Percentiles rank a stretch among this genome's conserved stretches.
These are phyloP conservation scores for Porcisia hertigi DNA, from an alignment of 208 protist species.

Conservation along the genomic window DNA sequence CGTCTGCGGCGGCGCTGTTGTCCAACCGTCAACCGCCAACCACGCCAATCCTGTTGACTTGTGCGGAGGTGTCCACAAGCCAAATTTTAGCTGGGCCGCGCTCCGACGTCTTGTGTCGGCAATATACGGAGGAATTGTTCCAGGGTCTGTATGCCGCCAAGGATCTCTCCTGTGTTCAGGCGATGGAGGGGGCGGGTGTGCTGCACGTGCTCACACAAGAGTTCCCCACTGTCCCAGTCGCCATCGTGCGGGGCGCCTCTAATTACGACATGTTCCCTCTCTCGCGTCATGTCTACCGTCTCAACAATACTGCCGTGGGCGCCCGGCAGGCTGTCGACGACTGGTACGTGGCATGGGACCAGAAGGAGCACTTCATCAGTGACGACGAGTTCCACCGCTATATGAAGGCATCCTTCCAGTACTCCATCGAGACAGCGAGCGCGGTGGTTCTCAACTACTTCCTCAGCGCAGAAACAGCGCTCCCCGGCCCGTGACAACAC, in stretches of 20 bases:
- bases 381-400: conserved; percentile 39
- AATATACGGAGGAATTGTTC: conserved; percentile 49
- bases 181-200: conserved; percentile 58
- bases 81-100: conserved; percentile 53
- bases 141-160: conserved; percentile 22
- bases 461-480: conserved; percentile 30
- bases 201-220: conserved; percentile 45
- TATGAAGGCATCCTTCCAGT: conserved; percentile 43
- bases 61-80: conserved; percentile 48
- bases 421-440: conserved; percentile 57
- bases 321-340: conserved; percentile 1
- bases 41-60: conserved; percentile 46
- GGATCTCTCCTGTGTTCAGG: conserved; percentile 55
- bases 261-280: conserved; percentile 68
- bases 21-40: conserved; percentile 37
- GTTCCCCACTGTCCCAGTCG: conserved; percentile 49
- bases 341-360: conserved; percentile 47
- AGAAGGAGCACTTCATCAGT: conserved; percentile 50
- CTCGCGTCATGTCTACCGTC: conserved; percentile 23
- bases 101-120: conserved; percentile 48
- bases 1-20: conserved; percentile 10
- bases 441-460: conserved; percentile 65
- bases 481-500: conserved; percentile 23
- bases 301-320: conserved; percentile 6
- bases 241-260: conserved; percentile 49